Evolutionary conservation across 768 basidiomycete species (phyloP).

Genomic region (Lactarius pseudohatsudake): DNA sequence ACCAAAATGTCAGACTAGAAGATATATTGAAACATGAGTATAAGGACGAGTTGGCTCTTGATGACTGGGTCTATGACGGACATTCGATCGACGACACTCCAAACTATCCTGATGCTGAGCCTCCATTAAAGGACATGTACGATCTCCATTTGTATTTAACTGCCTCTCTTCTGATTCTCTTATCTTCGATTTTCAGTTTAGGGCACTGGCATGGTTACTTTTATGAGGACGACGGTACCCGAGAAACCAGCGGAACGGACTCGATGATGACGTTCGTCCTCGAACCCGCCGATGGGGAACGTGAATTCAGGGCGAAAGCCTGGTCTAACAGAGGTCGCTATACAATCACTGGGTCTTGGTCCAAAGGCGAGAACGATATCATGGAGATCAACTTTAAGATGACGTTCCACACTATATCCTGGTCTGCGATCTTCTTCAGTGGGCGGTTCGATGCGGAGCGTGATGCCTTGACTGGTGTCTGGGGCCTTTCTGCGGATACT

Average conservation of each 20-base stretch:
- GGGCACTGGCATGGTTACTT: slow-evolving; percentile 26
- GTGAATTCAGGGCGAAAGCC: slow-evolving; percentile 13
- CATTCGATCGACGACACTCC: slow-evolving; percentile 13
- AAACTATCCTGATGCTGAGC: background rate
- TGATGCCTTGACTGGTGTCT: slow-evolving; percentile 18
- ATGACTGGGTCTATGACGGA: slow-evolving; percentile 23
- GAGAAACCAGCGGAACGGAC: background rate
- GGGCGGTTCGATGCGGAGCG: slow-evolving; percentile 14
- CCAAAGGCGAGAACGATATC: slow-evolving; percentile 21
- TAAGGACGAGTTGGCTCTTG: slow-evolving; percentile 8
- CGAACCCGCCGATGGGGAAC: slow-evolving; percentile 14
- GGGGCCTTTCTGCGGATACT: background rate
- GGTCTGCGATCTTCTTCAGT: slow-evolving; percentile 11
- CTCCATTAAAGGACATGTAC: slow-evolving; percentile 21
- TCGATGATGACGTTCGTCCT: slow-evolving; percentile 23
- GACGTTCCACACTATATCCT: slow-evolving; percentile 12
- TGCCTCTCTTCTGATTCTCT: background rate
- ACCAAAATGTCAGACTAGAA: slow-evolving; percentile 16
- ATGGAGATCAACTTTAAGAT: slow-evolving; percentile 26
- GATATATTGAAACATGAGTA: slow-evolving; percentile 6
- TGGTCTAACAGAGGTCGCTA: slow-evolving; percentile 25
- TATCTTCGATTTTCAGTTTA: slow-evolving; percentile 7
- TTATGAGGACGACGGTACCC: slow-evolving; percentile 8
- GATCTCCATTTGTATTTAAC: background rate
- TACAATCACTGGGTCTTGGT: slow-evolving; percentile 27